Base-by-base conservation (phyloP, 345 rosid genomes). In the Pistacia integerrima region DNA sequence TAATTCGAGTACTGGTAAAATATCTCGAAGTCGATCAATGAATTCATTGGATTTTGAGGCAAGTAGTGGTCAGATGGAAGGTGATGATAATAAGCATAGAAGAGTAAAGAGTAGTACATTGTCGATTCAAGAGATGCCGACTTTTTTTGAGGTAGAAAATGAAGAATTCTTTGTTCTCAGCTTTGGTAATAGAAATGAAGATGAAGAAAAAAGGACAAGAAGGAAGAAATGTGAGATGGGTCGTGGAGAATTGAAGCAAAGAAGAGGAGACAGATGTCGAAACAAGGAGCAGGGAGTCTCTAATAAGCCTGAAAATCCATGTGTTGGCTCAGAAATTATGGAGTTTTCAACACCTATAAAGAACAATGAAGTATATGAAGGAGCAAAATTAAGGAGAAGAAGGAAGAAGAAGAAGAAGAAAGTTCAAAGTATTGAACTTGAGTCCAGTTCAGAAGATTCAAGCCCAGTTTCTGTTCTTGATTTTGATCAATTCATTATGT, bases 401-500 rank as follows among this genome's bases (percentile, higher is more conserved):
- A 84, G 64, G 78, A 74, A 48, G 67, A 87, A 67, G 73, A 86
- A 79, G 70, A 84, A 69, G 78, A 74, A 54, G 67, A 76, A 20
- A 51, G 63, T 67, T 67, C 58, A 74, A 30, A 52, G 72, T 30
- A 79, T 83, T 36, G 94, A 90, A 48, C 76, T 74, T 36, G 88
- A 77, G 68, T 80, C 85, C 83, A 85, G 84, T 80, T 72, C 92
- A 14, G 85, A 92, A 79, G 90, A 90, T 54, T 87, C 87, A 4
- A 94, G 97, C 84, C 98, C 97, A 17, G 93, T 94, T 83, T 94
- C 97, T 2, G 98, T 92, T 84, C 97, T 92, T 80, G 97, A 88
- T 80, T 89, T 85, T 68, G 85, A 84, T 74, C 84, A 77, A 75
- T 89, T 84, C 79, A 14, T 75, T 52, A 71, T 75, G 74, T 77